These are phyloP conservation scores for Ganoderma lingzhi DNA, from an alignment of 1,284 basidiomycete genomes.

Conservation along the genomic window DNA sequence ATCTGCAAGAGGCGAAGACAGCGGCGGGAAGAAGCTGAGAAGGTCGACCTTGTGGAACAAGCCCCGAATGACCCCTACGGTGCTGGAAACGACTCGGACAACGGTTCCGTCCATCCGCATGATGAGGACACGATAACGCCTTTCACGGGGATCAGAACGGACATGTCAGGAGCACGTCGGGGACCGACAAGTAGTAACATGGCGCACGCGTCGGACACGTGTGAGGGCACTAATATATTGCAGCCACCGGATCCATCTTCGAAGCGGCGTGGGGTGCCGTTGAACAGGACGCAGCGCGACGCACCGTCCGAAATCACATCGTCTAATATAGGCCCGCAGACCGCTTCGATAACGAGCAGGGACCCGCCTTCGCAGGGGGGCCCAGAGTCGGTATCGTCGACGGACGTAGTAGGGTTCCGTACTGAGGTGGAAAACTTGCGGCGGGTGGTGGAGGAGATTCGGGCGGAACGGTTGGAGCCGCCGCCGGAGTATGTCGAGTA, in stretches of 20 bases:
- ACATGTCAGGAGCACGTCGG: background rate
- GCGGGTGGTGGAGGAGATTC: slow-evolving; percentile 38
- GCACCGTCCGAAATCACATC: slow-evolving; percentile 15
- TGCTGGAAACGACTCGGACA: background rate
- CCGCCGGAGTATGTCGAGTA: slow-evolving; percentile 32
- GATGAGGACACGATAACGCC: background rate
- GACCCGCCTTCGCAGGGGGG: slow-evolving; percentile 30
- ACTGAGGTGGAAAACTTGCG: slow-evolving; percentile 39
- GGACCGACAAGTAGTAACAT: background rate
- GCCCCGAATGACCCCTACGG: slow-evolving; percentile 5
- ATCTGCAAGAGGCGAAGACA: slow-evolving; percentile 13
- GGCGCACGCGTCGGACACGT: slow-evolving; percentile 2
- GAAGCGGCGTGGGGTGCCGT: slow-evolving; percentile 30
- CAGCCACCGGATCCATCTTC: slow-evolving; percentile 8
- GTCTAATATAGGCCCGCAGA: background rate
- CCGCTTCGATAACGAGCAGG: slow-evolving; percentile 25
- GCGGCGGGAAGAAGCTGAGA: slow-evolving; percentile 2
- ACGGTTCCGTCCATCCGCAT: background rate
- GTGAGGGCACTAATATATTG: no score
- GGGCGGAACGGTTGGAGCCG: slow-evolving; percentile 34
- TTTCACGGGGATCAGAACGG: background rate
- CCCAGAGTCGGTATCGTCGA: slow-evolving; percentile 30
- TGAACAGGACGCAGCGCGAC: slow-evolving; percentile 3
- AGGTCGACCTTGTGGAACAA: slow-evolving; percentile 16
- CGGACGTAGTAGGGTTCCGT: slow-evolving; percentile 33